Evolutionary conservation across 495 filamentous ascomycete species (phyloP).

Genomic region (Annulohypoxylon maeteangense): DNA sequence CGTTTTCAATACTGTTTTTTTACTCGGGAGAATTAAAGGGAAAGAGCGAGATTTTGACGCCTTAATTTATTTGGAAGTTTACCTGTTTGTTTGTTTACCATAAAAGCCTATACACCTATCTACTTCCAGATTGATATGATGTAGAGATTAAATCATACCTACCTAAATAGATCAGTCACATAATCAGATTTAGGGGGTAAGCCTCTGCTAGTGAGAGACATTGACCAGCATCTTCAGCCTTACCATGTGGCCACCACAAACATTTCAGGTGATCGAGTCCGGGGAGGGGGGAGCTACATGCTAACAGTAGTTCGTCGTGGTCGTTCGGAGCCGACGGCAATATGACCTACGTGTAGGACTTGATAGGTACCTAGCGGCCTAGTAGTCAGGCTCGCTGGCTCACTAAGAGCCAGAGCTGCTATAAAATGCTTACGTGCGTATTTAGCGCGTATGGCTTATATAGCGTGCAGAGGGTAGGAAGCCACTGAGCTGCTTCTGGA

Average conservation of each 20-base stretch:
- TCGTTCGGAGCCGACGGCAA: slow-evolving; percentile 23
- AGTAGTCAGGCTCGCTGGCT: not conserved
- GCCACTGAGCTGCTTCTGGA: slow-evolving; percentile 18
- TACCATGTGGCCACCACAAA: slow-evolving; percentile 43
- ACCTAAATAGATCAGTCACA: not conserved
- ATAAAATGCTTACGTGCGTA: slow-evolving; percentile 16
- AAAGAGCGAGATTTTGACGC: not conserved
- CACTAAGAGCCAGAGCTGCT: not conserved
- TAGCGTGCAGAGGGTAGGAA: slow-evolving; percentile 12
- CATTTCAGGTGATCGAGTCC: not conserved
- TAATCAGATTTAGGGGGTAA: slow-evolving; percentile 10
- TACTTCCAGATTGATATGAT: too few species aligned
- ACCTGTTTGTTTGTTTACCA: not conserved
- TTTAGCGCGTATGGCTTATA: not conserved
- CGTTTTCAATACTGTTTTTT: not conserved
- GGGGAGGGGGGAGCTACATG: not conserved
- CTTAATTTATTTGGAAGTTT: not conserved
- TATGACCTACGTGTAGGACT: not conserved
- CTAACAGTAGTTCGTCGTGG: slow-evolving; percentile 1
- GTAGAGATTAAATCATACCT: not conserved
- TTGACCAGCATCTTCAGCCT: slow-evolving; percentile 44
- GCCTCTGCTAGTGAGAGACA: slow-evolving; percentile 21
- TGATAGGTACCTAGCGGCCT: too few species aligned
- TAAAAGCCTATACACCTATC: not conserved
- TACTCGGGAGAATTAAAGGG: not conserved